phyloP scores from a whole-genome alignment of 345 rosid genomes.

The Hibiscus syriacus region DNA sequence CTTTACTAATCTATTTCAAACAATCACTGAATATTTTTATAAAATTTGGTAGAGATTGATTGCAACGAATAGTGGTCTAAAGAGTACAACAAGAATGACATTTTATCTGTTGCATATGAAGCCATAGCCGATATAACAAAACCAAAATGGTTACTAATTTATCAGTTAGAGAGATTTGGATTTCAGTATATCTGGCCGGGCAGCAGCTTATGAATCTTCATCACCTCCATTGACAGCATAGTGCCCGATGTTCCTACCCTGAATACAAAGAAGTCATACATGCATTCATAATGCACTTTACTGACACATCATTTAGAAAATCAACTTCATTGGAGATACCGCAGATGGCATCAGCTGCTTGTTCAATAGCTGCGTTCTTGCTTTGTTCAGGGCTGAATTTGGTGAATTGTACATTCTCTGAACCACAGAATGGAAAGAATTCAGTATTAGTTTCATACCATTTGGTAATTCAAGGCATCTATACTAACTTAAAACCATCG shows the following conservation, averaged over 20 bases:
- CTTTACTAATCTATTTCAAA: no score
- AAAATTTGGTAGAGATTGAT: no score
- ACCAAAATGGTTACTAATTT: neutral
- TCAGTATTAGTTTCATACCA: neutral
- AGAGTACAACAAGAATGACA: neutral
- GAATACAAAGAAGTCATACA: constrained; percentile 10
- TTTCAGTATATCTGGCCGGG: neutral
- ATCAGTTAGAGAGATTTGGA: neutral
- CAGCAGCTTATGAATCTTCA: constrained; percentile 22
- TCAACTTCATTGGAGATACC: constrained; percentile 20
- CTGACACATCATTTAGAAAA: neutral
- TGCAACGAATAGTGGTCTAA: no score
- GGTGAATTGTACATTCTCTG: constrained; percentile 81
- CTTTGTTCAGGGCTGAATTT: constrained; percentile 58
- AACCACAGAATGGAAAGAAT: constrained; percentile 1
- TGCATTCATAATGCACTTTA: neutral
- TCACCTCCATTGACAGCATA: constrained; percentile 28
- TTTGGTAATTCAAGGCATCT: neutral
- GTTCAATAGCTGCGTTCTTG: no score
- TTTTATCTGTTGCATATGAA: neutral
- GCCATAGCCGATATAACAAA: neutral
- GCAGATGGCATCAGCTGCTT: constrained; percentile 73
- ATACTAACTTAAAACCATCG: no score
- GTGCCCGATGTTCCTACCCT: constrained; percentile 52
- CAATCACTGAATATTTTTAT: no score